phyloP scores from a whole-genome alignment of 2,329 filamentous ascomycete species.

The Thelonectria discophora region DNA sequence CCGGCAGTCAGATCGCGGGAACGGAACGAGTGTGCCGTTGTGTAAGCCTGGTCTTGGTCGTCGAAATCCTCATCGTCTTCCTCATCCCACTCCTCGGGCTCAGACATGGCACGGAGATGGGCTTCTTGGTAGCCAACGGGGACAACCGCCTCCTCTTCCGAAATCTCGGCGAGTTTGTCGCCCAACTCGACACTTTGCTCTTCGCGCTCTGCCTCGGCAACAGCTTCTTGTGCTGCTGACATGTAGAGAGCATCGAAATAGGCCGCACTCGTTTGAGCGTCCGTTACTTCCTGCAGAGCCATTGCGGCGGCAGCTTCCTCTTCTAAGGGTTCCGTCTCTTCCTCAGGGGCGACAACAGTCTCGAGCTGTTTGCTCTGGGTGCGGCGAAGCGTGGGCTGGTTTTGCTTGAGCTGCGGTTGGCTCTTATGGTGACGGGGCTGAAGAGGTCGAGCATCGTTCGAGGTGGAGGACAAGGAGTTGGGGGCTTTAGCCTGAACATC shows the following conservation, averaged over 20 bases:
- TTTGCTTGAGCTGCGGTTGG: slow-evolving; percentile 60
- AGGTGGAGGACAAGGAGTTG: slow-evolving; percentile 19
- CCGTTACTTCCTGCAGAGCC: slow-evolving; percentile 30
- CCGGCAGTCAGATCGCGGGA: slow-evolving; percentile 71
- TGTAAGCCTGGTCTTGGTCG: slow-evolving; percentile 72
- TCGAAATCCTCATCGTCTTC: slow-evolving; percentile 76
- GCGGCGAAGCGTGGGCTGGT: slow-evolving; percentile 51
- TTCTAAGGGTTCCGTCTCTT: slow-evolving; percentile 24
- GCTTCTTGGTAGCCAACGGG: slow-evolving; percentile 38
- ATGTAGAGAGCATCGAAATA: slow-evolving; percentile 43
- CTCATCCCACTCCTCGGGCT: slow-evolving; percentile 78
- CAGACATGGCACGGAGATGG: slow-evolving; percentile 45
- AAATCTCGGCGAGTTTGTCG: slow-evolving; percentile 45
- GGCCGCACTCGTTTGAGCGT: slow-evolving; percentile 39
- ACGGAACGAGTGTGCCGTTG: slow-evolving; percentile 77
- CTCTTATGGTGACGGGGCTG: slow-evolving; percentile 62
- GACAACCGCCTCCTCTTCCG: slow-evolving; percentile 42
- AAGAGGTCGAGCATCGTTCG: slow-evolving; percentile 39
- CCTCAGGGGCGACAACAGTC: slow-evolving; percentile 32
- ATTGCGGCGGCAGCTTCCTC: slow-evolving; percentile 21
- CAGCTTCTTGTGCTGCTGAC: slow-evolving; percentile 37
- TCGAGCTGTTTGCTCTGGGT: slow-evolving; percentile 56
- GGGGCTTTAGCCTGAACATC: slow-evolving; percentile 33
- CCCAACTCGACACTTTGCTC: slow-evolving; percentile 37
- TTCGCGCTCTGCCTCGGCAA: slow-evolving; percentile 37